phyloP scores from a whole-genome alignment of 441 rosid species.

The Melastoma candidum region DNA sequence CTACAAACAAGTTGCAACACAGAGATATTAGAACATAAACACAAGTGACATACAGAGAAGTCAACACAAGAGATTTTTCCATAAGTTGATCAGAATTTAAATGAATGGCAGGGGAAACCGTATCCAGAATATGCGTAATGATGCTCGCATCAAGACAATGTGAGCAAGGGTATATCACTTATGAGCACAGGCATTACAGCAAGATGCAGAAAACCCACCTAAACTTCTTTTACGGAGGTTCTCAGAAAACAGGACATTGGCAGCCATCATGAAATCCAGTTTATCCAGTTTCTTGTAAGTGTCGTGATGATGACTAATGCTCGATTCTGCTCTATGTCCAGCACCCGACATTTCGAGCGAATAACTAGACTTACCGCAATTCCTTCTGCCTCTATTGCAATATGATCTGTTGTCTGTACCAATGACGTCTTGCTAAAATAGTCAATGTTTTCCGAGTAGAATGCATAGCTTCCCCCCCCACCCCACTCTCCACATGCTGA shows the following conservation, averaged over 20 bases:
- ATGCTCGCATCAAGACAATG: background rate
- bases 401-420: too few relatives aligned
- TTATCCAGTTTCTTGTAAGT: slow-evolving; percentile 50
- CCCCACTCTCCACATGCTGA: too few relatives aligned
- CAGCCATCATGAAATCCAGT: slow-evolving; percentile 59
- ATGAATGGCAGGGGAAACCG: too few relatives aligned
- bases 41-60: background rate
- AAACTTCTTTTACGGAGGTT: slow-evolving; percentile 47
- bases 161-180: background rate
- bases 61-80: slow-evolving; percentile 7
- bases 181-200: background rate
- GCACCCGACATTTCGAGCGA: too few relatives aligned
- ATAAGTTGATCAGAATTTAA: too few relatives aligned
- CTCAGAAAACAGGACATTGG: slow-evolving; percentile 52
- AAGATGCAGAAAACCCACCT: slow-evolving; percentile 35
- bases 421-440: too few relatives aligned
- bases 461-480: too few relatives aligned
- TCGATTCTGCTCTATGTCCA: slow-evolving; percentile 29
- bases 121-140: too few relatives aligned
- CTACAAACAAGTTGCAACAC: slow-evolving; percentile 7
- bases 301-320: slow-evolving; percentile 31
- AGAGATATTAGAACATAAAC: slow-evolving; percentile 2
- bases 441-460: too few relatives aligned
- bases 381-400: too few relatives aligned
- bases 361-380: too few relatives aligned